phyloP scores from a whole-genome alignment of 2,329 filamentous ascomycete species.

The Apiospora kogelbergensis region DNA sequence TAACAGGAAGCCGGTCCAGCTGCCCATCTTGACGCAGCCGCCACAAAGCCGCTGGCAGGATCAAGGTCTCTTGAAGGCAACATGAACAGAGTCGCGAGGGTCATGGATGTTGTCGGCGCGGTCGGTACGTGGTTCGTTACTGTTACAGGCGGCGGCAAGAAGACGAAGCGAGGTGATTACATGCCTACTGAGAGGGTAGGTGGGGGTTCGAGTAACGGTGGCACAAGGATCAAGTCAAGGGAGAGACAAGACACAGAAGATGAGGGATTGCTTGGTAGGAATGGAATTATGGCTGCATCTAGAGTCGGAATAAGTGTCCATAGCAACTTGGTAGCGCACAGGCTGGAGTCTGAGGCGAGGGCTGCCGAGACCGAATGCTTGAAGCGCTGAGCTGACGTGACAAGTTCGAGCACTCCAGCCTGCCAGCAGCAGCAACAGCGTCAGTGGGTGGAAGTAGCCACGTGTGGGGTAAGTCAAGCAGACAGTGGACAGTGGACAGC shows the following conservation, averaged over 20 bases:
- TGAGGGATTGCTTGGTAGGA: neutral
- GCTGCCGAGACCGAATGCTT: neutral
- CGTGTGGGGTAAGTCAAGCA: too few relatives aligned
- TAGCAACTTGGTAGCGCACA: neutral
- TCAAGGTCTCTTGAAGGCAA: constrained; percentile 4
- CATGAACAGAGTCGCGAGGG: neutral
- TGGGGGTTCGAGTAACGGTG: neutral
- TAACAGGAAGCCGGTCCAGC: constrained; percentile 61
- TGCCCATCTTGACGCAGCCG: constrained; percentile 40
- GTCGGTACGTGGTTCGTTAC: neutral
- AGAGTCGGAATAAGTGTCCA: neutral
- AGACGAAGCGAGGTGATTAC: neutral
- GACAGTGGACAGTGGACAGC: too few relatives aligned
- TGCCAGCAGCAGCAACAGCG: neutral
- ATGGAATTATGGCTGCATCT: neutral
- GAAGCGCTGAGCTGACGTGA: neutral
- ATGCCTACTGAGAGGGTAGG: neutral
- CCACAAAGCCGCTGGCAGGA: constrained; percentile 4
- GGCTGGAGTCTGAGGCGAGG: neutral
- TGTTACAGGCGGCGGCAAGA: neutral
- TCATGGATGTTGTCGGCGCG: constrained; percentile 6
- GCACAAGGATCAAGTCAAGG: neutral
- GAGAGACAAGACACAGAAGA: neutral
- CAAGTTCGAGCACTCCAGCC: neutral
- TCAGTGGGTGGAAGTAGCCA: neutral